Evolutionary conservation across 441 rosid genomes (phyloP), one percentile per base, ranked within the genome.

Genomic region (Aquilaria agallochum): DNA sequence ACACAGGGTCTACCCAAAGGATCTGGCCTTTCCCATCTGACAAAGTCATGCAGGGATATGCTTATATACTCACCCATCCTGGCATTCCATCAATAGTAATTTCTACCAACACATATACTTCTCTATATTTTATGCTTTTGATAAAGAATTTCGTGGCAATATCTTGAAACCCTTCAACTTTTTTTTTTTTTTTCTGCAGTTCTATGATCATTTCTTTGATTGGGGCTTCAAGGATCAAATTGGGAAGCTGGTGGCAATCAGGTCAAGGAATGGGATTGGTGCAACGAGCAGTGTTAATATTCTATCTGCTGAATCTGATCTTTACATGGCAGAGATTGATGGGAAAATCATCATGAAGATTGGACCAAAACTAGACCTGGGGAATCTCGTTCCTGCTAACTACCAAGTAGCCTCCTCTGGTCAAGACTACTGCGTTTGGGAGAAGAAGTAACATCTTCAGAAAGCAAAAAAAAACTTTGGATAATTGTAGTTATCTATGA

Each of bases 181-280:
- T 56, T 2, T 4, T 2, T 2, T 58, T 2, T 2, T 2, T 36
- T 5, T 30, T 45, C 15, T 45, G 71, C 78, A 86, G 89, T 86
- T 83, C 45, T 86, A 82, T 58, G 86, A 86, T 60, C 87, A 86
- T 75, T 83, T 86, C 74, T 72, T 83, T 27, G 84, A 75, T 10
- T 78, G 83, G 82, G 83, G 82, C 20, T 68, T 86, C 11, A 82
- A 83, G 80, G 82, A 74, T 27, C 59, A 69, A 61, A 78, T 86
- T 12, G 32, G 48, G 13, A 75, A 76, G 32, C 53, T 86, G 75
- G 73, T 60, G 0, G 68, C 78, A 31, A 62, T 80, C 11, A 77
- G 89, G 70, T 67, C 5, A 9, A 68, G 46, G 32, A 64, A 65
- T 42, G 76, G 78, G 62, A 80, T 86, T 58, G 47, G 58, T 2